Base-by-base conservation (phyloP, 805 yeast genomes). In the Candida tibetensis region DNA sequence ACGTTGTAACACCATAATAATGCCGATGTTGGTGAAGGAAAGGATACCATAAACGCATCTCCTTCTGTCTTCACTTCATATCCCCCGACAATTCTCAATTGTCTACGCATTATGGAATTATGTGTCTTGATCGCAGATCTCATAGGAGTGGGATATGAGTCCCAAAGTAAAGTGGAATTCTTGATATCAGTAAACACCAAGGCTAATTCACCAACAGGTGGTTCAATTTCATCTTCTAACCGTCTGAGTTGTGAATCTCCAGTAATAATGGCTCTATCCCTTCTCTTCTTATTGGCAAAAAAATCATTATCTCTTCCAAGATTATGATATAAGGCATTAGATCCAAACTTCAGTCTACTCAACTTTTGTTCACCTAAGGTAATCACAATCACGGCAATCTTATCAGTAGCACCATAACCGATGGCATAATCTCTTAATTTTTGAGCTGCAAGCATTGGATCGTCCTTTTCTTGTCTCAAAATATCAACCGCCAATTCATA, bases 51-150 rank as follows among this genome's bases (percentile, higher is more conserved):
- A 52, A 93, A 93, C 0, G 99, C 96, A 71, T 93, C 99, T 56
- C 99, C 99, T 78, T 93, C 99, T 2, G 97, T 93, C 59, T 93
- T 93, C 18, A 93, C 99, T 60, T 93, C 99, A 58, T 93, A 93
- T 2, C 99, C 99, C 25, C 98, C 97, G 55, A 86, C 87, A 33
- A 90, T 82, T 49, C 96, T 76, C 45, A 93, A 66, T 49, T 88
- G 95, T 34, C 98, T 77, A 55, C 99, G 79, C 99, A 93, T 93
- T 21, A 93, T 77, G 16, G 86, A 77, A 57, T 93, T 93, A 62
- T 93, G 99, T 3, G 87, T 84, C 62, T 89, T 88, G 55, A 93
- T 93, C 0, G 99, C 98, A 2, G 96, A 82, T 59, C 97, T 72
- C 99, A 93, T 93, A 0, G 96, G 95, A 36, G 79, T 77, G 2